Percentiles rank a stretch among this genome's conserved stretches.
Conservation (phyloP, 2,329 filamentous ascomycete species). For the Aspergillus sp. region DNA sequence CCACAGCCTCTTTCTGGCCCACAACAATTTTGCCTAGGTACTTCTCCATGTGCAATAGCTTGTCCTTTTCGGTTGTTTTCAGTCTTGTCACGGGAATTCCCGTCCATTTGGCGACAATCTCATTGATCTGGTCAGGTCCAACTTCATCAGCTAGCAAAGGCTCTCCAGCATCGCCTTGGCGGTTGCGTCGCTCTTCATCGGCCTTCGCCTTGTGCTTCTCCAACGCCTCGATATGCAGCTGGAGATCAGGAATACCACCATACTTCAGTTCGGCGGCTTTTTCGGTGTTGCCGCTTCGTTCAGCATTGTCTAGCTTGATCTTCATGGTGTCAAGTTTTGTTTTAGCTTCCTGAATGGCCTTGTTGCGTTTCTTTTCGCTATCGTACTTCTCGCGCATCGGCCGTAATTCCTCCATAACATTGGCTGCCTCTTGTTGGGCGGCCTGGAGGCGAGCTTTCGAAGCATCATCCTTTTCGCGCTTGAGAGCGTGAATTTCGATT, state of each 20-base stretch:
- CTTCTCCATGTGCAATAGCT: constrained; percentile 95
- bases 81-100: constrained; percentile 94
- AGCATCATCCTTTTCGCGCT: constrained; percentile 91
- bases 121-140: constrained; percentile 96
- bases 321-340: constrained; percentile 89
- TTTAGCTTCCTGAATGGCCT: constrained; percentile 90
- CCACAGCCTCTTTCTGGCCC: constrained; percentile 90
- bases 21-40: constrained; percentile 81
- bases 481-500: constrained; percentile 94
- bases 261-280: constrained; percentile 94
- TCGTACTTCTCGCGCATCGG: constrained; percentile 95
- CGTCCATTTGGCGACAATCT: constrained; percentile 97
- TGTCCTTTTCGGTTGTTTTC: constrained; percentile 95
- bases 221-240: constrained; percentile 73
- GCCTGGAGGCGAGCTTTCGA: constrained; percentile 78
- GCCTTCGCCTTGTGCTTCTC: constrained; percentile 77
- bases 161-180: constrained; percentile 61
- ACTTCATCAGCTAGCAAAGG: constrained; percentile 88
- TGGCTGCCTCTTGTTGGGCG: constrained; percentile 87
- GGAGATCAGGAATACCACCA: constrained; percentile 93
- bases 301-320: constrained; percentile 91
- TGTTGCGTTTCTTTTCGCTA: constrained; percentile 84
- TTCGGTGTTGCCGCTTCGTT: constrained; percentile 77
- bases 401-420: constrained; percentile 88
- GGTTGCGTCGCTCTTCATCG: constrained; percentile 64